Evolutionary conservation across 2,329 filamentous ascomycete species (phyloP).

Genomic region (Beauveria asiatica): DNA sequence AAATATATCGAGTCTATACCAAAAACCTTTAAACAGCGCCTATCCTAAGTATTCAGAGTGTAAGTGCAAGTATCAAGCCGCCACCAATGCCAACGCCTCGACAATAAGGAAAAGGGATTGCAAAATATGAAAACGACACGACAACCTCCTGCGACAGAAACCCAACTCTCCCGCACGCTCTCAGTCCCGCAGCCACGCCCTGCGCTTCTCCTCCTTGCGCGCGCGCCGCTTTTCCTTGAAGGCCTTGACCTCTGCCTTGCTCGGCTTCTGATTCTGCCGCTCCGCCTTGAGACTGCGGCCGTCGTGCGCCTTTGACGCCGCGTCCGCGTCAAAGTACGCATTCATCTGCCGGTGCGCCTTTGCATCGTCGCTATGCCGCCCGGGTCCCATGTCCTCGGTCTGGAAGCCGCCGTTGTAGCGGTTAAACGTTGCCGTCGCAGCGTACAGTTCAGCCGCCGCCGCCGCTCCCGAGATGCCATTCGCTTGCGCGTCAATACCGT

Average conservation of each 20-base stretch:
- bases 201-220: conserved; percentile 87
- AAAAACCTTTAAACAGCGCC: neutral
- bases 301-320: conserved; percentile 83
- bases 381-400: conserved; percentile 54
- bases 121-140: neutral
- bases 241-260: conserved; percentile 77
- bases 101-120: neutral
- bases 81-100: neutral
- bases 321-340: conserved; percentile 92
- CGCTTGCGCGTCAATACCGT: conserved; percentile 19
- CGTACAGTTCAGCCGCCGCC: conserved; percentile 45
- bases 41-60: neutral
- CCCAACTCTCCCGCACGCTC: neutral
- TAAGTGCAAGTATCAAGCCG: neutral
- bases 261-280: conserved; percentile 73
- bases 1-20: neutral
- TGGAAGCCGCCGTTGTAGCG: conserved; percentile 84
- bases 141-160: neutral
- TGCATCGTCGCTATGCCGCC: conserved; percentile 76
- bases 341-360: conserved; percentile 85
- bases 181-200: conserved; percentile 85
- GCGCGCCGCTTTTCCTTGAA: conserved; percentile 85
- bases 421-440: conserved; percentile 73
- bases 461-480: conserved; percentile 11
- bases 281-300: conserved; percentile 88